phyloP scores from a whole-genome alignment of 139 green algal genomes.

The Chlamydomonas schloesseri region DNA sequence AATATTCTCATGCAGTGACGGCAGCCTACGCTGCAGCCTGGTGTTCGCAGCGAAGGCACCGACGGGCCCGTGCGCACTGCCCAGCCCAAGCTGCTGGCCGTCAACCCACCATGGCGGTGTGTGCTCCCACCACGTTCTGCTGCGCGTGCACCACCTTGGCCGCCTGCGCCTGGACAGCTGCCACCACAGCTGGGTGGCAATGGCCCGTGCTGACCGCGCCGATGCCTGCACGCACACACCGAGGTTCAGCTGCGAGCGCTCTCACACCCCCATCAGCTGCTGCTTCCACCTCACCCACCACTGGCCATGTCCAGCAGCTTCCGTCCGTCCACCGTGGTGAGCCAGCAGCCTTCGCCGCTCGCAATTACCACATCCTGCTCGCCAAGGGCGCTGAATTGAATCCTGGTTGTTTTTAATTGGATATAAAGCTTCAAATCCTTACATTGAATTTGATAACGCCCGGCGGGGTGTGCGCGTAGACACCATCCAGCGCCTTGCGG shows the following conservation, averaged over 20 bases:
- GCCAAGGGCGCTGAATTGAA: neutral
- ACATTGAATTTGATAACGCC: slow-evolving; percentile 43
- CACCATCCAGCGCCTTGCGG: slow-evolving; percentile 3
- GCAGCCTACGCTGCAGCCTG: too few relatives aligned
- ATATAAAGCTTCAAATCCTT: neutral
- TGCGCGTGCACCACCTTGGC: slow-evolving; percentile 80
- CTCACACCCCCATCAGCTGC: too few relatives aligned
- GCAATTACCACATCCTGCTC: slow-evolving; percentile 79
- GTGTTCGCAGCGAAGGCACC: too few relatives aligned
- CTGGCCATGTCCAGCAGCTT: slow-evolving; percentile 81
- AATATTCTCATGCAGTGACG: too few relatives aligned
- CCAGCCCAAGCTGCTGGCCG: too few relatives aligned
- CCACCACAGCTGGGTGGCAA: slow-evolving; percentile 85
- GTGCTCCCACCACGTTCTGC: slow-evolving; percentile 83
- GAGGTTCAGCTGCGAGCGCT: too few relatives aligned
- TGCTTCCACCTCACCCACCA: slow-evolving; percentile 21
- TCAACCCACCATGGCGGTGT: slow-evolving; percentile 42
- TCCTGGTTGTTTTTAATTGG: neutral
- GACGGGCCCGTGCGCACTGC: too few relatives aligned
- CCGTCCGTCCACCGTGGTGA: slow-evolving; percentile 74
- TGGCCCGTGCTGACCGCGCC: slow-evolving; percentile 85
- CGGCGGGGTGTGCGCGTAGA: slow-evolving; percentile 37
- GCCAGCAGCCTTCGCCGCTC: slow-evolving; percentile 69
- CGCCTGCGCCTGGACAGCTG: slow-evolving; percentile 83
- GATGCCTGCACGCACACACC: slow-evolving; percentile 66